Evolutionary conservation across 768 basidiomycete genomes (phyloP).

Genomic region (Lyophyllum decastes): DNA sequence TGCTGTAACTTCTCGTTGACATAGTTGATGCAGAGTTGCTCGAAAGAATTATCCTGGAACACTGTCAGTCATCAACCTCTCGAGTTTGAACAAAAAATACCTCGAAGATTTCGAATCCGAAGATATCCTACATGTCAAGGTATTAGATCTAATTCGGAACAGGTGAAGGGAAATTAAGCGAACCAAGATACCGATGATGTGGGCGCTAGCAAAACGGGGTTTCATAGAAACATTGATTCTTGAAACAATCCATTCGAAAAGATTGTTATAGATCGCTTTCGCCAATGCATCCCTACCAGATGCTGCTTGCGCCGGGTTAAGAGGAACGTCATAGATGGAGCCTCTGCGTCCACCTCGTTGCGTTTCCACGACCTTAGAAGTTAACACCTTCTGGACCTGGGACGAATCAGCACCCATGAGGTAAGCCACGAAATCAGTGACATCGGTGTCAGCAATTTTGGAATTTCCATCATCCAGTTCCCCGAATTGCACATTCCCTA

Average conservation of each 20-base stretch:
- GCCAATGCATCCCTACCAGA: conserved; percentile 90
- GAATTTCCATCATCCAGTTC: conserved; percentile 93
- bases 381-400: conserved; percentile 84
- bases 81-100: conserved; percentile 34
- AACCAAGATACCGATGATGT: conserved; percentile 92
- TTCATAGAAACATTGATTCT: conserved; percentile 97
- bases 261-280: conserved; percentile 96
- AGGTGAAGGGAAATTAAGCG: conserved; percentile 30
- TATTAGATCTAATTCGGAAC: conserved; percentile 3
- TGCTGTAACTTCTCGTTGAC: conserved; percentile 99
- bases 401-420: conserved; percentile 86
- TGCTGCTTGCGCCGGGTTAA: conserved; percentile 88
- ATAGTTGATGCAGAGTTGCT: conserved; percentile 99
- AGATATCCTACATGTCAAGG: conserved; percentile 74
- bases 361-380: conserved; percentile 87
- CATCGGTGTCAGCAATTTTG: conserved; percentile 72
- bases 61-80: conserved; percentile 6
- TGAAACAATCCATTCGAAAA: conserved; percentile 99
- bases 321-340: conserved; percentile 95
- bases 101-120: conserved; percentile 98
- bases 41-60: conserved; percentile 88
- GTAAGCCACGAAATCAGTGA: conserved; percentile 95
- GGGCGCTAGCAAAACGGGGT: conserved; percentile 67
- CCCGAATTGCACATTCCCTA: conserved; percentile 91
- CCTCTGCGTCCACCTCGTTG: conserved; percentile 90